phyloP scores from a whole-genome alignment of 192 early-diverging fungal species.

The Powellomyces hirtus region DNA sequence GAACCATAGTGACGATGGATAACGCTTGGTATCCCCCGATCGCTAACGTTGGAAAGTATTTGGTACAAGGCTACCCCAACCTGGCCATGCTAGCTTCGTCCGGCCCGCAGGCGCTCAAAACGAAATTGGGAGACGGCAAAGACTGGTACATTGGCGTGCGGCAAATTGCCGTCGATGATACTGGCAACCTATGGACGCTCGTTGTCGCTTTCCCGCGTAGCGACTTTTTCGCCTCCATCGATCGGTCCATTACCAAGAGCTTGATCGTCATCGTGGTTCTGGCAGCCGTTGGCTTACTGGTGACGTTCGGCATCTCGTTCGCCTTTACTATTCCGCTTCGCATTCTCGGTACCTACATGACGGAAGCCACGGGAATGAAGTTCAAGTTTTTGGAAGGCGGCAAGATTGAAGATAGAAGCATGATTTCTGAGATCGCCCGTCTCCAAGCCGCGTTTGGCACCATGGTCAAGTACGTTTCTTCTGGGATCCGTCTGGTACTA shows the following conservation, averaged over 20 bases:
- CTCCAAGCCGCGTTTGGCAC: not conserved
- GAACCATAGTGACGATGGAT: not conserved
- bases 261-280: constrained; percentile 1
- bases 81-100: not conserved
- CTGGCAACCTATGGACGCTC: not conserved
- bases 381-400: not conserved
- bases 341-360: not conserved
- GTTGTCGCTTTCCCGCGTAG: constrained; percentile 12
- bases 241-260: not conserved
- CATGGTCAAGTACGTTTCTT: too few relatives aligned
- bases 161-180: not conserved
- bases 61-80: not conserved
- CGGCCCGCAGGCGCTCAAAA: not conserved
- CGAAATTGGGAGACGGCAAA: not conserved
- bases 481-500: too few relatives aligned
- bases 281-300: not conserved
- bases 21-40: not conserved
- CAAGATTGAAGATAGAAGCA: not conserved
- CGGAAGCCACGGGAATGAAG: constrained; percentile 3
- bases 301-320: not conserved
- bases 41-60: not conserved
- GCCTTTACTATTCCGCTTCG: not conserved
- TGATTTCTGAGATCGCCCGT: not conserved
- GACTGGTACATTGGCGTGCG: constrained; percentile 3
- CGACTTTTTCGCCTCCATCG: constrained; percentile 15